These are phyloP conservation scores for Alternaria burnsii DNA, from an alignment of 2,329 filamentous ascomycete genomes.

Conservation along the genomic window DNA sequence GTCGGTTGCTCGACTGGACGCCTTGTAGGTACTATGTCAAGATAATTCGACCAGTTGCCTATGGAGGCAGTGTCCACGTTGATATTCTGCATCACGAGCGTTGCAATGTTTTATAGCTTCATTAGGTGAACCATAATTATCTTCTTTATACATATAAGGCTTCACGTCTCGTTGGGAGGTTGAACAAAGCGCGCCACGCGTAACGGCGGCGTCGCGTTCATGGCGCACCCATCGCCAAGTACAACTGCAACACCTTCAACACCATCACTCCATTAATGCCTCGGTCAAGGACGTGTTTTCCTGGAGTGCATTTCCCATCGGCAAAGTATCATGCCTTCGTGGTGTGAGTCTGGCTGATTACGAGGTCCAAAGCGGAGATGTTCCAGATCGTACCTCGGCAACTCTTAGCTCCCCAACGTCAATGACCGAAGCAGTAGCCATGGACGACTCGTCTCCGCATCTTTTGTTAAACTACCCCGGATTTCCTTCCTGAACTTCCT, in stretches of 20 bases:
- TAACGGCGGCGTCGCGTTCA: conserved; percentile 1
- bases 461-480: conserved; percentile 28
- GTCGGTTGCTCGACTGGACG: neutral
- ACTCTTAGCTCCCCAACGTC: conserved; percentile 21
- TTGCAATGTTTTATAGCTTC: neutral
- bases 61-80: neutral
- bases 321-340: conserved; percentile 1
- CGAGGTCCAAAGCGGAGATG: conserved; percentile 13
- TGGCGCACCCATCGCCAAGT: neutral
- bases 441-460: conserved; percentile 27
- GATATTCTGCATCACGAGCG: neutral
- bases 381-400: conserved; percentile 35
- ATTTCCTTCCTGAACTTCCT: conserved; percentile 13
- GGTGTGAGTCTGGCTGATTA: conserved; percentile 2
- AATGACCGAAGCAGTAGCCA: conserved; percentile 29
- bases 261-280: neutral
- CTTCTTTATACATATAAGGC: neutral
- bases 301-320: neutral
- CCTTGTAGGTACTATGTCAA: neutral
- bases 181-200: conserved; percentile 1
- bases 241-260: neutral
- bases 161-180: neutral
- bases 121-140: too few relatives aligned
- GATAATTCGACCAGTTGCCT: neutral
- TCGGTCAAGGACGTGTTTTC: neutral